A percentile compares a stretch with the other conserved stretches of the same genome.
phyloP scores from a whole-genome alignment of 2,329 filamentous ascomycete genomes.

The Trichoderma asperellum region DNA sequence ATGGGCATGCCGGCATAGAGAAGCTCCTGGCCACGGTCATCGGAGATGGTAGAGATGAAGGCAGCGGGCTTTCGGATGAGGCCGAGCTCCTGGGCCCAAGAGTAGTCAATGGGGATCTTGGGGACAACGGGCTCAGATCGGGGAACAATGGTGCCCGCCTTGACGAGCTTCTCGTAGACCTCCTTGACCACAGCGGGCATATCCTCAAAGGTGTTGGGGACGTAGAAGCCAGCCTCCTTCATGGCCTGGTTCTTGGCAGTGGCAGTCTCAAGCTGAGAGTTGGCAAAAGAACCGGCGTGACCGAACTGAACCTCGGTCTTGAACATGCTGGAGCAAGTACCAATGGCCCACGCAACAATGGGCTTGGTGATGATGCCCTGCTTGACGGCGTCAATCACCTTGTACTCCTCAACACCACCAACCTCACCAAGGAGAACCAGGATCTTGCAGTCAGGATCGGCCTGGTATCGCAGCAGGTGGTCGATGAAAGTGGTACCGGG shows the following conservation, averaged over 20 bases:
- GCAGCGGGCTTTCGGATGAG: conserved; percentile 99
- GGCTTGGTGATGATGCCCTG: conserved; percentile 94
- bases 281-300: conserved; percentile 97
- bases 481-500: conserved; percentile 99
- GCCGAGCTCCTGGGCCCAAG: conserved; percentile 98
- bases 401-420: conserved; percentile 99
- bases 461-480: conserved; percentile 94
- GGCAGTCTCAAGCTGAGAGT: conserved; percentile 98
- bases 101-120: conserved; percentile 99
- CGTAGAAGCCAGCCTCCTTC: conserved; percentile 91
- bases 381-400: conserved; percentile 98
- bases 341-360: conserved; percentile 98
- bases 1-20: conserved; percentile 99
- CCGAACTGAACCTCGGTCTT: conserved; percentile 99
- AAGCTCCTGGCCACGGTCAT: conserved; percentile 99
- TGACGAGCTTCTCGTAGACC: conserved; percentile 88
- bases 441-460: conserved; percentile 97
- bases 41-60: conserved; percentile 99
- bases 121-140: conserved; percentile 88
- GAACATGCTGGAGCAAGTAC: conserved; percentile 99
- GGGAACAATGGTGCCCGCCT: conserved; percentile 82
- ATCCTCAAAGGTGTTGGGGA: conserved; percentile 96
- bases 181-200: conserved; percentile 75
- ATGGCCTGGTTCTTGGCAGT: conserved; percentile 96
- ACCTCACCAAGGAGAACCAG: conserved; percentile 95